phyloP scores from a whole-genome alignment of 2,329 filamentous ascomycete genomes.

The Coniochaeta hoffmannii region DNA sequence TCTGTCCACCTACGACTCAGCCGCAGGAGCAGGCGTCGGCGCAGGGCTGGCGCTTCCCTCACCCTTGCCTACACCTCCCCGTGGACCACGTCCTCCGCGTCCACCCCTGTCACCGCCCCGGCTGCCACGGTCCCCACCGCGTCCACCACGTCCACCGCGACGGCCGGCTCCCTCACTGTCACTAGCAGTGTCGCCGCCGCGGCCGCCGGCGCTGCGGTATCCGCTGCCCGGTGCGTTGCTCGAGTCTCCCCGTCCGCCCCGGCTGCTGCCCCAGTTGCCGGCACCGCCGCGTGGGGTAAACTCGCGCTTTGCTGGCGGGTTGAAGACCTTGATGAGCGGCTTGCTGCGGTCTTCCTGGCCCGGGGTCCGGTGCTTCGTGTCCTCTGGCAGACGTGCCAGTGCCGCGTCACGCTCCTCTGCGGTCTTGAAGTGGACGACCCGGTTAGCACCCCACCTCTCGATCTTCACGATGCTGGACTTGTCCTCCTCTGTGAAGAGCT shows the following conservation, averaged over 20 bases:
- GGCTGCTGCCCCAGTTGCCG: constrained; percentile 60
- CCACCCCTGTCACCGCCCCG: constrained; percentile 28
- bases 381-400: constrained; percentile 64
- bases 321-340: constrained; percentile 77
- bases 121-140: constrained; percentile 50
- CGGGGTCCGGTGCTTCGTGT: constrained; percentile 61
- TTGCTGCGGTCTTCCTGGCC: constrained; percentile 64
- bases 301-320: constrained; percentile 54
- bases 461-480: constrained; percentile 71
- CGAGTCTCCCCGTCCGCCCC: constrained; percentile 52
- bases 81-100: neutral
- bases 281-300: constrained; percentile 55
- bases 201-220: constrained; percentile 79
- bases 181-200: constrained; percentile 63
- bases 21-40: constrained; percentile 40
- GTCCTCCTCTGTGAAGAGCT: constrained; percentile 78
- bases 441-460: constrained; percentile 74
- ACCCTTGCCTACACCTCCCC: constrained; percentile 33
- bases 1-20: constrained; percentile 27
- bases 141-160: constrained; percentile 46
- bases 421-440: constrained; percentile 78
- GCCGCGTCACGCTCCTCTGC: constrained; percentile 74
- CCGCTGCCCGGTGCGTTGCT: constrained; percentile 50
- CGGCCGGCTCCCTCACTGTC: constrained; percentile 52
- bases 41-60: constrained; percentile 50